A percentile compares a stretch with the other conserved stretches of the same genome.
Conservation (phyloP, 1,284 basidiomycete species). For the Entoloma clypeatum region DNA sequence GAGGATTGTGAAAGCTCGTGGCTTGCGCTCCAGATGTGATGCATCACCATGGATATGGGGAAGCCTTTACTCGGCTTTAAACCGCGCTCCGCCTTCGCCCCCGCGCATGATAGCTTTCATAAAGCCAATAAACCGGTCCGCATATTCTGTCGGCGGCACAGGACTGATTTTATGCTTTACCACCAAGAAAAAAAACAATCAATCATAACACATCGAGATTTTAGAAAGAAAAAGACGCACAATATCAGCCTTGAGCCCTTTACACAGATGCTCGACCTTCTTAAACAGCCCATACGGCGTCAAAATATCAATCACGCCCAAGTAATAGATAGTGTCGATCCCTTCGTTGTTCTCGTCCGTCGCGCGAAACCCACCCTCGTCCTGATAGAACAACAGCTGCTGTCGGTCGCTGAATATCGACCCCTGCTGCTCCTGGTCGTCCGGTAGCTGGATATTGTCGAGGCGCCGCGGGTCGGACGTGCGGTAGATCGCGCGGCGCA, state of each 20-base stretch:
- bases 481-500: conserved; percentile 78
- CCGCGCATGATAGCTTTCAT: conserved; percentile 85
- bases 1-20: neutral
- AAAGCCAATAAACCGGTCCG: conserved; percentile 83
- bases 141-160: conserved; percentile 82
- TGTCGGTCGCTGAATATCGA: conserved; percentile 67
- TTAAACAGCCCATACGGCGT: conserved; percentile 85
- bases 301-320: conserved; percentile 92
- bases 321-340: conserved; percentile 86
- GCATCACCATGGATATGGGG: too few relatives aligned
- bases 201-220: conserved; percentile 5
- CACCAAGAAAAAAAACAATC: conserved; percentile 12
- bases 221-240: conserved; percentile 46
- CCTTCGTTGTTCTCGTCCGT: conserved; percentile 81
- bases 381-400: conserved; percentile 93
- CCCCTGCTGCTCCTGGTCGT: conserved; percentile 5
- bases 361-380: conserved; percentile 91
- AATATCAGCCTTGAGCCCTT: conserved; percentile 81
- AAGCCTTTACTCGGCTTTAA: conserved; percentile 39
- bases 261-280: conserved; percentile 89
- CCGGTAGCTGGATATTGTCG: conserved; percentile 63
- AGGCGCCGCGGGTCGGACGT: conserved; percentile 79
- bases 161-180: conserved; percentile 89
- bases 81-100: conserved; percentile 64
- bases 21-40: too few relatives aligned